Evolutionary conservation across 225 moss, liverwort and hornwort genomes (phyloP).

Genomic region (Lunularia cruciata): DNA sequence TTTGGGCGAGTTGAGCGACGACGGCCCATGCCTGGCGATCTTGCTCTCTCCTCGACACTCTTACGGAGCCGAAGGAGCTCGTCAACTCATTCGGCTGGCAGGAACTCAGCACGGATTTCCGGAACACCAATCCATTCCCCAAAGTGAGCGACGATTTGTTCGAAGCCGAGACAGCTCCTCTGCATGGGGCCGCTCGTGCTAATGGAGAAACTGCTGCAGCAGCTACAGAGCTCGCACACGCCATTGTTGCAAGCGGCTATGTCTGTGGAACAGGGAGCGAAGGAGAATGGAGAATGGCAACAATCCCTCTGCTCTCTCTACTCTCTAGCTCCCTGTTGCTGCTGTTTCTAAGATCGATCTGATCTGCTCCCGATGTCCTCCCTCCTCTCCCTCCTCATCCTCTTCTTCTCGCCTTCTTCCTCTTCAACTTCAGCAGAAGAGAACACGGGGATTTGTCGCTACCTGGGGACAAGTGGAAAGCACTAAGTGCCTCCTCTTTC

Average conservation of each 20-base stretch:
- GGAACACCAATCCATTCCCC: slow-evolving; percentile 8
- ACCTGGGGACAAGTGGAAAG: slow-evolving; percentile 6
- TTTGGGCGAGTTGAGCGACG: slow-evolving; percentile 60
- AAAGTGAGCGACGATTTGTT: neutral
- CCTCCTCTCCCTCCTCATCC: slow-evolving; percentile 2
- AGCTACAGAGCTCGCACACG: neutral
- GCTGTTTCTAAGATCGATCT: neutral
- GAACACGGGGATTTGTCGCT: slow-evolving; percentile 13
- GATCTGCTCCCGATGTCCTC: neutral
- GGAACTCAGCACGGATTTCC: neutral
- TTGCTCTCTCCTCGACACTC: neutral
- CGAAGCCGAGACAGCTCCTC: neutral
- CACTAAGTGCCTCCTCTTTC: neutral
- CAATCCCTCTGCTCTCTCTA: neutral
- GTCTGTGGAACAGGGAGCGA: neutral
- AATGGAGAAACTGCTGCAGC: neutral
- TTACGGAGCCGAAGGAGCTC: neutral
- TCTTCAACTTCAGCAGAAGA: no score
- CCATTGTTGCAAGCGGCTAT: neutral
- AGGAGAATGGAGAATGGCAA: no score
- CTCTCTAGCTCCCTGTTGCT: neutral
- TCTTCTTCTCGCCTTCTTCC: neutral
- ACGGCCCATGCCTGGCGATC: neutral
- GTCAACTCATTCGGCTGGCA: neutral
- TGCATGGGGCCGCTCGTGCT: neutral